Evolutionary conservation across 2,329 filamentous ascomycete species (phyloP), one percentile per base, ranked within the genome.

Genomic region (Sporothrix humicola): DNA sequence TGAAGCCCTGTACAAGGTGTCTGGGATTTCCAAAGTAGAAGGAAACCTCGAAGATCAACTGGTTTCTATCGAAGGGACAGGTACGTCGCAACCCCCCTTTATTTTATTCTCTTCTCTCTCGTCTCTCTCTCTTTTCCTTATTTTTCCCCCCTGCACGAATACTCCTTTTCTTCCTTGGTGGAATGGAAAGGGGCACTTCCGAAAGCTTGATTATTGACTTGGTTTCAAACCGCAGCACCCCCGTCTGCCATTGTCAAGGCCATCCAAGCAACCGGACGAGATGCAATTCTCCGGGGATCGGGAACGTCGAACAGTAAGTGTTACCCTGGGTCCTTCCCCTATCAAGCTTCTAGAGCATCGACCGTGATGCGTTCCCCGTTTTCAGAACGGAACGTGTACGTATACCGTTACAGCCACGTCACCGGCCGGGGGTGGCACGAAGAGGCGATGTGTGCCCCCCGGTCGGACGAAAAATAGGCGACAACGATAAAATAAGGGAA

Each of bases 201-300:
- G 37, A 59, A 70, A 48, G 50, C 20, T 71, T 59, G 42, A 50
- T 54, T 71, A 70, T 46, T 73, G 71, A 50, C 42, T 37, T 26
- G 65, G 20, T 37, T 59, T 44, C 20, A 15, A 23, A 61, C 69
- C 6, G 68, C 78, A 88, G 93, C 93, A 77, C 90, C 96, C 23
- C 96, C 96, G 17, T 98, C 95, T 71, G 89, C 92, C 63, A 97
- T 98, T 76, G 94, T 98, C 44, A 86, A 91, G 76, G 92, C 95
- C 8, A 97, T 98, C 76, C 93, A 98, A 84, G 87, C 88, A 61
- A 98, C 95, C 10, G 96, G 96, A 71, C 90, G 94, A 79, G 95
- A 98, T 88, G 95, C 95, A 63, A 98, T 99, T 79, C 84, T 99
- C 73, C 91, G 96, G 77, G 96, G 96, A 72, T 95, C 92, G 74